Base-by-base conservation (phyloP, 805 yeast genomes). In the Yamadazyma phyllophila region DNA sequence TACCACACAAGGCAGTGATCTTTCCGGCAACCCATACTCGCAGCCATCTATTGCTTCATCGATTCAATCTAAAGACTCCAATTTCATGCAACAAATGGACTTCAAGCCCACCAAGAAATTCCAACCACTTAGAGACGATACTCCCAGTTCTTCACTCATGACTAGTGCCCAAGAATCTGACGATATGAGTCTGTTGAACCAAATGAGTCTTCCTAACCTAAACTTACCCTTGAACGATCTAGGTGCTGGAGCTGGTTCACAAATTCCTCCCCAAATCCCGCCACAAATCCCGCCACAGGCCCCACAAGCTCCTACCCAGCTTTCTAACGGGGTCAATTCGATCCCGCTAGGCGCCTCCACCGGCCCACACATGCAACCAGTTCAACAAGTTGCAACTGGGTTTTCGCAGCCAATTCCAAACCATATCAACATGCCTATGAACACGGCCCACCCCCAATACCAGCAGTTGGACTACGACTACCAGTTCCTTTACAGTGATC, bases 391-490 rank as follows among this genome's bases (percentile, higher is more conserved):
- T 24, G 30, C 44, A 16, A 29, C 34, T 16, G 43, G 39, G 33
- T 29, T 38, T 31, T 42, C 39, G 40, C 42, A 39, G 42, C 35
- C 36, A 37, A 31, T 31, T 15, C 15, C 14, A 17, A 30, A 14
- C 26, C 26, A 39, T 7, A 16, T 39, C n/a, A 39, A 30, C 15
- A 39, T 26, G 31, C 32, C 40, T 37, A 10, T 37, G 30, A 13
- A 26, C 9, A 4, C 38, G 2, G 24, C 15, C 9, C 9, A 36
- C n/a, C 40, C 31, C 4, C 40, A 26, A 26, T 32, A 15, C 30
- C 46, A 24, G 24, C 38, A 38, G 12, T 12, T 45, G 36, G 53
- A 50, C 14, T 47, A 50, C 36, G 50, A 50, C 37, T 50, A 47
- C 43, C 47, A 44, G 29, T 45, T 50, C 26, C 42, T 44, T 16